These are phyloP conservation scores for Penicillium steckii DNA, from an alignment of 495 filamentous ascomycete genomes.

Conservation along the genomic window DNA sequence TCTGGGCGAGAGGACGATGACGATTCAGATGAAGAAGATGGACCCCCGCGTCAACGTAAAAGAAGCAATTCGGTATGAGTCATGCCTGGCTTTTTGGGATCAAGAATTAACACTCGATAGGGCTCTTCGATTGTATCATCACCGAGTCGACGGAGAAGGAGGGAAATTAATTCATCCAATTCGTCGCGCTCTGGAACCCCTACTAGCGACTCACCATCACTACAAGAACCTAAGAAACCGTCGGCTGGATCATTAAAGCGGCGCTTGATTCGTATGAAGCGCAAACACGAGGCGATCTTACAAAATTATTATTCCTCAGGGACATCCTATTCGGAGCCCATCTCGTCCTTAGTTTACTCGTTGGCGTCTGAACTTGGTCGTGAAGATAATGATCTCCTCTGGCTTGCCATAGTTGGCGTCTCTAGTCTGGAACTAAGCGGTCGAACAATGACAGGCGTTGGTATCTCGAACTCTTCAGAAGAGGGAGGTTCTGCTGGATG, in stretches of 20 bases:
- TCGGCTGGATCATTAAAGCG: slow-evolving; percentile 69
- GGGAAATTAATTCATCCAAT: slow-evolving; percentile 39
- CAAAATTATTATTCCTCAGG: slow-evolving; percentile 81
- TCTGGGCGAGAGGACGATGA: slow-evolving; percentile 68
- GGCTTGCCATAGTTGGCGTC: slow-evolving; percentile 90
- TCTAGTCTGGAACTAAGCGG: slow-evolving; percentile 90
- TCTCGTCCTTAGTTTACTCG: slow-evolving; percentile 90
- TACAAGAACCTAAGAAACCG: slow-evolving; percentile 58
- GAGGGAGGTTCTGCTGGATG: slow-evolving; percentile 67
- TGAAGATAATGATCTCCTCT: slow-evolving; percentile 95
- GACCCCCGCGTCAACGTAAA: slow-evolving; percentile 71
- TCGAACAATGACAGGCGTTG: slow-evolving; percentile 75
- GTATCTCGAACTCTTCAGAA: slow-evolving; percentile 60
- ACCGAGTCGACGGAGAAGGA: slow-evolving; percentile 41
- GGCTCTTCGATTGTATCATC: slow-evolving; percentile 56
- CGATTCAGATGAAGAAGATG: slow-evolving; percentile 66
- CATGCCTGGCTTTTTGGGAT: too few relatives aligned
- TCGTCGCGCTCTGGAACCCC: slow-evolving; percentile 48
- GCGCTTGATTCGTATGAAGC: slow-evolving; percentile 68
- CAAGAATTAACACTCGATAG: slow-evolving; percentile 48
- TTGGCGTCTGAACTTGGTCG: slow-evolving; percentile 91
- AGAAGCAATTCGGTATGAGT: slow-evolving; percentile 86
- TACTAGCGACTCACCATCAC: slow-evolving; percentile 51
- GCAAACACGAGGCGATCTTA: slow-evolving; percentile 71
- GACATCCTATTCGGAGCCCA: slow-evolving; percentile 89